phyloP scores from a whole-genome alignment of 768 basidiomycete species.

The Tylopilus sp. region DNA sequence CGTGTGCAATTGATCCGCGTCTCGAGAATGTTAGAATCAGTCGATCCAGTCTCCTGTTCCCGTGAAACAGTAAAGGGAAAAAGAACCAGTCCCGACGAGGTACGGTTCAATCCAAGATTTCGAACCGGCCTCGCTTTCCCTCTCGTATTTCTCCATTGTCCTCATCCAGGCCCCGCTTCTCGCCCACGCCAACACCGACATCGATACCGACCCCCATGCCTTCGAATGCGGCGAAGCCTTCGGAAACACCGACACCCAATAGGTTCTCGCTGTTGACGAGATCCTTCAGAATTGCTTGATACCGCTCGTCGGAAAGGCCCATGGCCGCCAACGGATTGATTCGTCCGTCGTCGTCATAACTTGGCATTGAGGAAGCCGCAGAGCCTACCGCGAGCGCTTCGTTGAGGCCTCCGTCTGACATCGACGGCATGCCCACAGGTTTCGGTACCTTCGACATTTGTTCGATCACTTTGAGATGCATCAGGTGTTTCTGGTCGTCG shows the following conservation, averaged over 20 bases:
- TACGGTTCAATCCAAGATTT: conserved; percentile 48
- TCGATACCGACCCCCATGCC: conserved; percentile 11
- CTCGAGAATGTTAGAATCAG: not conserved
- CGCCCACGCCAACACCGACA: conserved; percentile 22
- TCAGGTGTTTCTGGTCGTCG: conserved; percentile 67
- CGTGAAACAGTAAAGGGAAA: not conserved
- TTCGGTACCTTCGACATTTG: conserved; percentile 61
- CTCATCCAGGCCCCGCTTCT: conserved; percentile 38
- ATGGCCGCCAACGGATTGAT: conserved; percentile 85
- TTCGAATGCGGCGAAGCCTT: conserved; percentile 22
- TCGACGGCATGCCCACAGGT: conserved; percentile 62
- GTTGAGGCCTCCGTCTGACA: conserved; percentile 51
- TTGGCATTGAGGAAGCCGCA: conserved; percentile 25
- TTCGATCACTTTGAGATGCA: conserved; percentile 84
- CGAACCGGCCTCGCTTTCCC: conserved; percentile 59
- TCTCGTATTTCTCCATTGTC: conserved; percentile 39
- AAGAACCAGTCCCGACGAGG: not conserved
- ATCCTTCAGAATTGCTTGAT: conserved; percentile 71
- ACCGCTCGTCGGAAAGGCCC: conserved; percentile 88
- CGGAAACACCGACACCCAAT: conserved; percentile 38
- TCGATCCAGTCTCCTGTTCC: not conserved
- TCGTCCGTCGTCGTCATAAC: conserved; percentile 42
- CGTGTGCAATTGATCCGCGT: not conserved
- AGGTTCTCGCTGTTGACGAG: conserved; percentile 66
- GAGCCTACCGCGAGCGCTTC: conserved; percentile 49